These are phyloP conservation scores for Komagataella kurtzmanii DNA, from an alignment of 805 yeast species.

Conservation along the genomic window DNA sequence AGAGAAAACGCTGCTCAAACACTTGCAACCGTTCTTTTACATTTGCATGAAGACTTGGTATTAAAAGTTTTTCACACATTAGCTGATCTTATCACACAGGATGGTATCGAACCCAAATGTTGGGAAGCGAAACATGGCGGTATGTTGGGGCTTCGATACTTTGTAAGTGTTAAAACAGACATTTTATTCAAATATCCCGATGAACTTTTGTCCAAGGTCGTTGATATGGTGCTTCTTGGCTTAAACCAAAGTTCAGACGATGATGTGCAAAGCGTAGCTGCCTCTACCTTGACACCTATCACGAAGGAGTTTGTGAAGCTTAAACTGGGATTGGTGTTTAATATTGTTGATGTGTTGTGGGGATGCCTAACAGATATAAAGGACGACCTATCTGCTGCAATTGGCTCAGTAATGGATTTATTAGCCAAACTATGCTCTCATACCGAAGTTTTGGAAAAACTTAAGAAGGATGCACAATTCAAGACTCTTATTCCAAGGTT, in stretches of 20 bases:
- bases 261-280: conserved; percentile 95
- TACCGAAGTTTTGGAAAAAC: conserved; percentile 57
- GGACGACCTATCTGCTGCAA: conserved; percentile 89
- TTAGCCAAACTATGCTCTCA: conserved; percentile 79
- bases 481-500: conserved; percentile 75
- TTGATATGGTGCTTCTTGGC: conserved; percentile 80
- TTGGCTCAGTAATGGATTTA: conserved; percentile 92
- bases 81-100: conserved; percentile 59
- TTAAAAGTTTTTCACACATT: conserved; percentile 52
- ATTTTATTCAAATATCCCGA: conserved; percentile 44
- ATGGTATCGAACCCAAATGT: conserved; percentile 22
- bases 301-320: conserved; percentile 74
- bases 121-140: conserved; percentile 99
- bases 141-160: conserved; percentile 81
- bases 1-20: conserved; percentile 95
- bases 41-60: conserved; percentile 47
- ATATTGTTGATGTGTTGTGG: conserved; percentile 70
- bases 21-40: conserved; percentile 75
- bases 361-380: conserved; percentile 68
- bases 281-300: conserved; percentile 83
- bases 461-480: conserved; percentile 63
- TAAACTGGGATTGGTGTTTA: conserved; percentile 33
- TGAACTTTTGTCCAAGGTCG: conserved; percentile 53
- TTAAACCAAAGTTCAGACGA: conserved; percentile 57
- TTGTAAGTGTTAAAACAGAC: conserved; percentile 81